Evolutionary conservation across 441 rosid species (phyloP), one percentile per base, ranked within the genome.

Genomic region (Adansonia gregorii): DNA sequence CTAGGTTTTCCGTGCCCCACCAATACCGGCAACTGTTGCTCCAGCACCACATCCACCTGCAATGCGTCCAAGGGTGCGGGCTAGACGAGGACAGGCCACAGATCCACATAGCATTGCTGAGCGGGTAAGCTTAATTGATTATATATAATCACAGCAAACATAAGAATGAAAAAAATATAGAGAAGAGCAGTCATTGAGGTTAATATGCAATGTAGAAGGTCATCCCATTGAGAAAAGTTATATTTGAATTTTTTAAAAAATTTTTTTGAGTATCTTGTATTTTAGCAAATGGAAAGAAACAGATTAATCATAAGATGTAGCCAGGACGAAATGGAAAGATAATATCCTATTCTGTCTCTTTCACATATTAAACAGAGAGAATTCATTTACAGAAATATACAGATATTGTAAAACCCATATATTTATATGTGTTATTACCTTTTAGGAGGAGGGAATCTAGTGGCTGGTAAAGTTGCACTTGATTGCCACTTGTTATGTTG

Each of bases 21-120:
- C 98, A 8, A 80, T 91, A 91, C 84, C 92, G 52, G 83, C 88
- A 81, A 86, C 94, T 73, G 82, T 86, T 71, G 88, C 97, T 74
- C 76, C 92, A 6, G 94, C 90, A 43, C 98, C 97, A 52, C 98
- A 96, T 84, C 93, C 97, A 70, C 94, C 99, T 2, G 75, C 92
- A 72, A 89, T 96, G 89, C 99, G 98, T 2, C 98, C 99, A 15
- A 88, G 98, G 87, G 97, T 93, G 59, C 90, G 99, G 75, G 99
- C 99, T 87, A 90, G 99, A 83, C 89, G 98, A 86, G 99, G 99
- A 67, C 99, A 96, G 76, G 99, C 99, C 72, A 96, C 99, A 56
- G 99, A 96, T 91, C 99, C 99, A 67, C 99, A 96, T 79, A 96
- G 99, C 88, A 96, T 96, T 63, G 99, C 99, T 79, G 99, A 96